Evolutionary conservation across 2,329 filamentous ascomycete genomes (phyloP).

Genomic region (Colletotrichum truncatum): DNA sequence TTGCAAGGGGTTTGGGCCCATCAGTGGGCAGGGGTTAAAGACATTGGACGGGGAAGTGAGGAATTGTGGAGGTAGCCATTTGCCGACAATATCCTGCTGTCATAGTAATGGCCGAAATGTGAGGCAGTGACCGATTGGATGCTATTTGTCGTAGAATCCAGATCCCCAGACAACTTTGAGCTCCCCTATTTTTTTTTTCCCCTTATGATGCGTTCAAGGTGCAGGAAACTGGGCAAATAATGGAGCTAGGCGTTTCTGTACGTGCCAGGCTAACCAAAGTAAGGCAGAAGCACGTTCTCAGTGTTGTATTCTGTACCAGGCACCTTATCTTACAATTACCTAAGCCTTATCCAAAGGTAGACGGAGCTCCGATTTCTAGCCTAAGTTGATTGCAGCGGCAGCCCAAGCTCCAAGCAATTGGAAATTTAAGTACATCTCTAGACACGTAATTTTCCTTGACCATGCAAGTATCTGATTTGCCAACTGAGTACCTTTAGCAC

Average conservation of each 20-base stretch:
- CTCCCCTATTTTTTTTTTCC: no score
- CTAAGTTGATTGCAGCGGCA: slow-evolving; percentile 7
- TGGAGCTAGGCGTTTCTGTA: background rate
- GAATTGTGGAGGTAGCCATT: background rate
- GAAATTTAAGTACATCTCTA: background rate
- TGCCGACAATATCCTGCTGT: background rate
- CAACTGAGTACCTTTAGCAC: no score
- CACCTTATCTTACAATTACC: no score
- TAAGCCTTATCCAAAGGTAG: background rate
- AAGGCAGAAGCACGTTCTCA: background rate
- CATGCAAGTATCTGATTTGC: background rate
- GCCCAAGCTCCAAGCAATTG: slow-evolving; percentile 13
- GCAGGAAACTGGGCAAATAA: background rate
- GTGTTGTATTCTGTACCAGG: no score
- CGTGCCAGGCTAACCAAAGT: background rate
- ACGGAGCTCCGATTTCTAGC: slow-evolving; percentile 1
- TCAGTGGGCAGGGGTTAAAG: background rate
- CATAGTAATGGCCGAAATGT: background rate
- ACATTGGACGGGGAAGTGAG: background rate
- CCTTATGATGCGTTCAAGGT: no score
- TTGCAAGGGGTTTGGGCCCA: background rate
- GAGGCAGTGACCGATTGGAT: no score
- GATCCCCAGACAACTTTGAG: no score
- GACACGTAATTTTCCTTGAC: background rate
- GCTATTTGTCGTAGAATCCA: background rate